These are phyloP conservation scores for Acacia concinna DNA, from an alignment of 331 rosid genomes.

Conservation along the genomic window DNA sequence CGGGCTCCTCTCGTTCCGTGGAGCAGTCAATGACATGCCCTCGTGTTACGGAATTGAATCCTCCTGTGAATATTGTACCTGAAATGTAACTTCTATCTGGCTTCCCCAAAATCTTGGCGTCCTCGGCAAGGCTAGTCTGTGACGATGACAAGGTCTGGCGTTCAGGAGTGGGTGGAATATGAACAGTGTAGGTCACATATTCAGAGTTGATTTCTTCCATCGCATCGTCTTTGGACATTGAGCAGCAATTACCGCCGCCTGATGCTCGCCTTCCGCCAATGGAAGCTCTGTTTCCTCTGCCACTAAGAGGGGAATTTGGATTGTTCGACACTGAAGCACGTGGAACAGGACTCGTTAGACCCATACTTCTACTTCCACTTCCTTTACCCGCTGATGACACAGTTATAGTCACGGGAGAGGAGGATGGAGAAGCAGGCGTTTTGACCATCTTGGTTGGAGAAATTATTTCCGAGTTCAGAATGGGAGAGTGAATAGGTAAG, in stretches of 20 bases:
- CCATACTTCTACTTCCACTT: slow-evolving; percentile 60
- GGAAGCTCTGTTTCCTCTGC: slow-evolving; percentile 44
- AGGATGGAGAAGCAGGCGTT: slow-evolving; percentile 58
- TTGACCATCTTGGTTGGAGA: slow-evolving; percentile 51
- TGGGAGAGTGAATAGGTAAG: not conserved
- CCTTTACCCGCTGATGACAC: slow-evolving; percentile 66
- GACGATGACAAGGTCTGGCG: slow-evolving; percentile 59
- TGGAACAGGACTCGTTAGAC: slow-evolving; percentile 70
- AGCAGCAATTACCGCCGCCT: slow-evolving; percentile 39
- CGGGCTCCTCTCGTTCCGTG: slow-evolving; percentile 23
- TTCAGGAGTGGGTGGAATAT: slow-evolving; percentile 87
- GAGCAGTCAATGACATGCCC: slow-evolving; percentile 74
- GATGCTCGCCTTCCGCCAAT: slow-evolving; percentile 45
- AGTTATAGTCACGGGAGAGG: slow-evolving; percentile 80
- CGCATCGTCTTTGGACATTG: slow-evolving; percentile 44
- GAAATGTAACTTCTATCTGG: slow-evolving; percentile 51
- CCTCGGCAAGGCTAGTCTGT: slow-evolving; percentile 53
- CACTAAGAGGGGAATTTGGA: slow-evolving; percentile 68
- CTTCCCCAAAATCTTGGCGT: slow-evolving; percentile 27
- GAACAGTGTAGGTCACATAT: slow-evolving; percentile 69
- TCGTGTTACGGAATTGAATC: slow-evolving; percentile 73
- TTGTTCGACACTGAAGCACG: slow-evolving; percentile 69
- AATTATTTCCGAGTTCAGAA: not conserved
- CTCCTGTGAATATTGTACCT: slow-evolving; percentile 75
- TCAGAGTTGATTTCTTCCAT: slow-evolving; percentile 49